Base-by-base conservation (phyloP, 768 basidiomycete genomes). In the Tylopilus balloui region DNA sequence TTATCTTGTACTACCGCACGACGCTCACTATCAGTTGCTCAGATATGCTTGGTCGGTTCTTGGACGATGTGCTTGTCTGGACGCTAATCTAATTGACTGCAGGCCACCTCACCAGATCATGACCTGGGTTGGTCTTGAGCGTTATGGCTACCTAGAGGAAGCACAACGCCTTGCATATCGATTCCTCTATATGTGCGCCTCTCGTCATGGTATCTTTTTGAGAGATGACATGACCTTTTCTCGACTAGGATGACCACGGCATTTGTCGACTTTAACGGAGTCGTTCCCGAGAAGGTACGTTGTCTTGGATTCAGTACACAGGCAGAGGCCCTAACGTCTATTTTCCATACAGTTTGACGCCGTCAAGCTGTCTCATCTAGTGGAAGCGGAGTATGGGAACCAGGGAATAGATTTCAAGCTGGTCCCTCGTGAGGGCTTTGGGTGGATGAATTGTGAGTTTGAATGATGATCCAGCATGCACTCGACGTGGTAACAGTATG, bases 151-250 rank as follows among this genome's bases (percentile, higher is more conserved):
- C 66, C 73, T 88, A 3, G 90, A 95, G 54, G 93, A 96, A 54
- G 90, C 93, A 1, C 92, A 95, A 55, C 79, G 96, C 40, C 72
- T 98, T 42, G 86, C 95, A 1, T 99, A 99, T 70, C 78, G 95
- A 45, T 99, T 89, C 81, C 78, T 96, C n/a, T 97, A 97, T 74
- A 96, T 99, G 94, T 92, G 93, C 73, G 96, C 95, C 88, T 87
- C 54, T 17, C 65, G 60, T 31, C 25, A 15, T 52, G 24, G 20
- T 32, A 23, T 9, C 8, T 11, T 4, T 29, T 11, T 17, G 14
- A 28, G 34, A 31, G 23, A 50, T 17, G 31, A 9, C 14, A 29
- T 59, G 23, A 55, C 49, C 13, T 9, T 45, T 23, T 48, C 2
- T 41, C 10, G 20, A 41, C 51, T 54, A 89, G 87, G 86, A 91